Conservation (phyloP, 352 stramenopile genomes). For the Sclerospora graminicola region DNA sequence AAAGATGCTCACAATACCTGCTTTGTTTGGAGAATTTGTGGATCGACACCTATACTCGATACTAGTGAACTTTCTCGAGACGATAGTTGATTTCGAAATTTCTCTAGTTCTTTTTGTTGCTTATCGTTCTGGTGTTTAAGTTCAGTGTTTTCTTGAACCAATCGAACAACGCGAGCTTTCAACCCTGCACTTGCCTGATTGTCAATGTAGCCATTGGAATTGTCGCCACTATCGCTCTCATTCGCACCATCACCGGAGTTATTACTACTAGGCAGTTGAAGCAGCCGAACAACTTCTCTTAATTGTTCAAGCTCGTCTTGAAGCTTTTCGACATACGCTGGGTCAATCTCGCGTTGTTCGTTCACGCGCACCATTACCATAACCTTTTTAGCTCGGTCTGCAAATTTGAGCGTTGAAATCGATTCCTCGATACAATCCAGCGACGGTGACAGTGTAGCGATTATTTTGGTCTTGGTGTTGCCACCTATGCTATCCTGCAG, state of each 20-base stretch:
- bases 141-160: too few relatives aligned
- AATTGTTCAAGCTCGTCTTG: constrained; percentile 78
- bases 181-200: too few relatives aligned
- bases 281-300: constrained; percentile 43
- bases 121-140: too few relatives aligned
- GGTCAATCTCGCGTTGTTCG: constrained; percentile 77
- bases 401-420: constrained; percentile 91
- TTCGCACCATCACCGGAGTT: constrained; percentile 4
- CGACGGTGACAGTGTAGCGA: constrained; percentile 83
- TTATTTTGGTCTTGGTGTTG: constrained; percentile 88
- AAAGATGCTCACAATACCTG: too few relatives aligned
- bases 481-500: constrained; percentile 83
- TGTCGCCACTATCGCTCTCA: constrained; percentile 1
- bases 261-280: constrained; percentile 14
- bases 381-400: constrained; percentile 87
- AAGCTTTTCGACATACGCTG: constrained; percentile 81
- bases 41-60: too few relatives aligned
- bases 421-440: constrained; percentile 85
- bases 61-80: too few relatives aligned
- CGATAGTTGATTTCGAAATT: too few relatives aligned
- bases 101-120: too few relatives aligned
- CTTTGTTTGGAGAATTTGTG: too few relatives aligned
- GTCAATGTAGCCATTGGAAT: constrained; percentile 5
- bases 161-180: too few relatives aligned
- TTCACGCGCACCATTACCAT: constrained; percentile 83